Conservation (phyloP, 78 protist genomes). For the Neovahlkampfia damariscottae region DNA sequence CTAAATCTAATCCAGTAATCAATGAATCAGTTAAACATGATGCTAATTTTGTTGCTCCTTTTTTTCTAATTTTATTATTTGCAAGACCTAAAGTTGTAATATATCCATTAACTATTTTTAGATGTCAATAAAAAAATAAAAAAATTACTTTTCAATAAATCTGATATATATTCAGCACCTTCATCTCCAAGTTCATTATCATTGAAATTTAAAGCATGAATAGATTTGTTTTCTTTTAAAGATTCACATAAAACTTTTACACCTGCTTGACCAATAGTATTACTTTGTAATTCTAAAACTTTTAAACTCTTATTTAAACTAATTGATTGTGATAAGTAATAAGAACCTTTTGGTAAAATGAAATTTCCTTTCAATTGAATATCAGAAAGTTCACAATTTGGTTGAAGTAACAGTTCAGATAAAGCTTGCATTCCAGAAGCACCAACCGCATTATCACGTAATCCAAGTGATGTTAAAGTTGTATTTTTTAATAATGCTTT, state of each 20-base stretch:
- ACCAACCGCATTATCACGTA: not conserved
- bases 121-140: too few species aligned
- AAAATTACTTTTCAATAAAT: slow-evolving; percentile 2
- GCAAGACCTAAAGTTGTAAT: slow-evolving; percentile 2
- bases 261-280: not conserved
- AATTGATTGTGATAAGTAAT: not conserved
- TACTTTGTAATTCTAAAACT: slow-evolving; percentile 1
- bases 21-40: not conserved
- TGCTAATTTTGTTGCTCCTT: not conserved
- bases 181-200: slow-evolving; percentile 13
- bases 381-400: not conserved
- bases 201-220: not conserved
- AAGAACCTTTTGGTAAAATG: not conserved
- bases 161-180: slow-evolving; percentile 5
- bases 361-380: not conserved
- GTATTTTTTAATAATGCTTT: not conserved
- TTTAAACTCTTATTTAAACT: not conserved
- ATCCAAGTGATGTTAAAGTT: not conserved
- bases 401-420: not conserved
- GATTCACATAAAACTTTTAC: not conserved
- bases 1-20: not conserved
- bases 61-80: not conserved
- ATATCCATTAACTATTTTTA: too few species aligned
- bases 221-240: not conserved
- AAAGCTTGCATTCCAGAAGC: not conserved